Base-by-base conservation (phyloP, 805 yeast species). In the Tetrapisispora nanseiensis region DNA sequence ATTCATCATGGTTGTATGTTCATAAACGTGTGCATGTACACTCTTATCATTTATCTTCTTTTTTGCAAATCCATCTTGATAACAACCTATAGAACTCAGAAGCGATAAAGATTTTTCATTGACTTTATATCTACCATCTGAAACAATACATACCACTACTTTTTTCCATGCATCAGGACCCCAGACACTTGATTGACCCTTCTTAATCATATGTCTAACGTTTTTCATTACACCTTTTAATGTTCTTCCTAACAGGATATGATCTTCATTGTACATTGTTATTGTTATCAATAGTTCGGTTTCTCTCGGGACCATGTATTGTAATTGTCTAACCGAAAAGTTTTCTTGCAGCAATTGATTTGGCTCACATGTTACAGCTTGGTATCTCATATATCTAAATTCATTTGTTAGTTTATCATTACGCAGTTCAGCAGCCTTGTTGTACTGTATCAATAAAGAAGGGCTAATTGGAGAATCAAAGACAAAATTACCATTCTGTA, bases 121-220 rank as follows among this genome's bases (percentile, higher is more conserved):
- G 44, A 90, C 77, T 51, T 87, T 86, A 12, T 78, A 74, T 53
- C 97, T 78, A 45, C 98, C 98, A 65, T 90, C 98, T 46, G 89
- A 82, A 11, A 90, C 89, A 26, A 90, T 76, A 51, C 86, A 77
- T 18, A 92, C 90, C 10, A 86, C 95, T 26, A 90, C 78, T 56
- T 86, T 89, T 52, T 89, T 86, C 97, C 97, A 90, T 0, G 95
- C 78, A 44, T 86, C 94, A 33, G 78, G 78, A 13, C 97, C 97
- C 98, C 98, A 90, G 1, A 78, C 73, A 12, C 75, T 73, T 1
- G 84, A 76, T 47, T 78, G 73, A 26, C 80, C 70, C 46, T 83
- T 72, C 40, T 78, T 72, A 35, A 75, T 70, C 55, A 92, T 70
- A 60, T 87, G 80, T 48, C 77, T 72, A 49, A 90, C 82, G 59